These are phyloP conservation scores for Daedaleopsis nitida DNA, from an alignment of 768 basidiomycete genomes.

Conservation along the genomic window DNA sequence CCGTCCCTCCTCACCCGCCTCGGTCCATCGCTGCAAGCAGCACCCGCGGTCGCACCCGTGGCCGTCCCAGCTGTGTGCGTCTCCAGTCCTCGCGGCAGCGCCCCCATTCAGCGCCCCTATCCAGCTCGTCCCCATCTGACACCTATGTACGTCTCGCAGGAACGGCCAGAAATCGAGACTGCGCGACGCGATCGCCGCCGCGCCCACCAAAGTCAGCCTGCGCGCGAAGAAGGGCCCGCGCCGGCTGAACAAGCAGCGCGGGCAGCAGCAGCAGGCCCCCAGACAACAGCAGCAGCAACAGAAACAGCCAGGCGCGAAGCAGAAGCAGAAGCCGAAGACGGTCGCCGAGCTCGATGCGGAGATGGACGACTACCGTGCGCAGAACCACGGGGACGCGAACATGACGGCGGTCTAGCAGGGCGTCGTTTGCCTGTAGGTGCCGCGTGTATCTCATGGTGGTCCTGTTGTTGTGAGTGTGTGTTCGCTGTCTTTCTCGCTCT, in stretches of 20 bases:
- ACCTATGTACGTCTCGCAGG: not conserved
- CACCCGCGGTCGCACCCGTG: constrained; percentile 5
- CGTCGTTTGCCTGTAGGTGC: not conserved
- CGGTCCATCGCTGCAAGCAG: constrained; percentile 15
- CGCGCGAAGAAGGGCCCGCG: constrained; percentile 75
- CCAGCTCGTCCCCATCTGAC: not conserved
- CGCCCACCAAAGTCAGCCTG: constrained; percentile 17
- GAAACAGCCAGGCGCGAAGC: constrained; percentile 36
- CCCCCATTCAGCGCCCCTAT: not conserved
- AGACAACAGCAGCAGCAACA: not conserved
- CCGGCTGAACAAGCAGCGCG: constrained; percentile 59
- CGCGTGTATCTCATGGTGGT: not conserved
- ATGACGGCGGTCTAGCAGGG: not conserved
- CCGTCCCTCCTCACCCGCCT: constrained; percentile 45
- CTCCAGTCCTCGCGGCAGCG: not conserved
- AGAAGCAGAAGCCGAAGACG: constrained; percentile 32
- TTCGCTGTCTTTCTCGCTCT: not conserved
- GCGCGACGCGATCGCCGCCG: not conserved
- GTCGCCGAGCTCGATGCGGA: constrained; percentile 70
- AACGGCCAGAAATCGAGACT: not conserved
- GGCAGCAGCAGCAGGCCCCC: constrained; percentile 1
- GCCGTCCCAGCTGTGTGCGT: not conserved
- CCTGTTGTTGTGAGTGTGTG: not conserved
- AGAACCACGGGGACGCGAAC: constrained; percentile 19
- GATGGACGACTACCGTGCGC: constrained; percentile 78